A percentile compares a stretch with the other conserved stretches of the same genome.
Evolutionary conservation across 1,284 basidiomycete genomes (phyloP).

Genomic region (Clitocybe nebularis): DNA sequence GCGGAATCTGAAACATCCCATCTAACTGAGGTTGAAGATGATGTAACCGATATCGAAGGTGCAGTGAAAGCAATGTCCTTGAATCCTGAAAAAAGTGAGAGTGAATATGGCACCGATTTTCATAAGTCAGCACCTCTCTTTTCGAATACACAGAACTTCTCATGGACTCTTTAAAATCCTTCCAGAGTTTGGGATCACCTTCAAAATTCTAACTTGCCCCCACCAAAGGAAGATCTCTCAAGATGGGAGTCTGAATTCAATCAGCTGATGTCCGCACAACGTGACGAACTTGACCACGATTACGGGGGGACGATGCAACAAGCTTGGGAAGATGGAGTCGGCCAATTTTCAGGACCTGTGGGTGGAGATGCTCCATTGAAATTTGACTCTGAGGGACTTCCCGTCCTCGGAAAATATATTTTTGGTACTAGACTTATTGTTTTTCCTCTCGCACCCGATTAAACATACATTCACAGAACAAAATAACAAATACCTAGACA

Average conservation of each 20-base stretch:
- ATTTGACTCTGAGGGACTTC: slow-evolving; percentile 72
- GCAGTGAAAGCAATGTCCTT: slow-evolving; percentile 35
- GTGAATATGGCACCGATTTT: slow-evolving; percentile 33
- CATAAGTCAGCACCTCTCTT: slow-evolving; percentile 32
- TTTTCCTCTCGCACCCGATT: neutral
- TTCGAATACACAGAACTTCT: neutral
- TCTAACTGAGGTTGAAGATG: slow-evolving; percentile 54
- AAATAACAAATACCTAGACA: slow-evolving; percentile 69
- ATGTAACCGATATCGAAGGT: slow-evolving; percentile 35
- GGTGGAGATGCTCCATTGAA: slow-evolving; percentile 38
- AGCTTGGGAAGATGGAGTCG: slow-evolving; percentile 56
- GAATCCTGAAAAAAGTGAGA: slow-evolving; percentile 20
- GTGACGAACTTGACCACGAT: slow-evolving; percentile 61
- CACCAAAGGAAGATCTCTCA: slow-evolving; percentile 62
- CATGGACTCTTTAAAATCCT: slow-evolving; percentile 2
- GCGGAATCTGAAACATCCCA: slow-evolving; percentile 41
- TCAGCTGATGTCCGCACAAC: slow-evolving; percentile 65
- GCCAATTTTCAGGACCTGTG: slow-evolving; percentile 35
- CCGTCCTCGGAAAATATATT: slow-evolving; percentile 62
- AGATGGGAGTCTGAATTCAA: slow-evolving; percentile 92
- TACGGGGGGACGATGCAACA: slow-evolving; percentile 58
- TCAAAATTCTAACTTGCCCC: slow-evolving; percentile 52
- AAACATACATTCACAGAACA: slow-evolving; percentile 18
- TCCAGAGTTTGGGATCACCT: slow-evolving; percentile 59
- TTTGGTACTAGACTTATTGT: slow-evolving; percentile 52